Base-by-base conservation (phyloP, 441 rosid species). In the Brassica balearica region DNA sequence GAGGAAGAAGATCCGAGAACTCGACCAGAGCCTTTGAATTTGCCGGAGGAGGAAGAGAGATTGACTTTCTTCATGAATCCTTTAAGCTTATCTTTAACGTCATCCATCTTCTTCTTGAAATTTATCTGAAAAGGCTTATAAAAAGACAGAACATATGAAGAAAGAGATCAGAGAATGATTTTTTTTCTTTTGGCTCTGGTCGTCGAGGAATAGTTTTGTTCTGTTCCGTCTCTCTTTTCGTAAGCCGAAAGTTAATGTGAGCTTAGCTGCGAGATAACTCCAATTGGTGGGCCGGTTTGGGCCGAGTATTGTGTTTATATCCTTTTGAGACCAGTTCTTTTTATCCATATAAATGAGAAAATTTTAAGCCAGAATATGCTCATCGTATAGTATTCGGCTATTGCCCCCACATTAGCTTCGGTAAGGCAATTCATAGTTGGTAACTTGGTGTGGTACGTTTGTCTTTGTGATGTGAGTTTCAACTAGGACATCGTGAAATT, bases 21-120 rank as follows among this genome's bases (percentile, higher is more conserved):
- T 69, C 96, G 71, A 72, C 98, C 96, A 77, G 86, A 86, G 78
- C 99, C 98, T 85, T 94, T 92, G 86, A 94, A 94, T 86, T 91
- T 93, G 41, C 88, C 88, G 6, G 97, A 84, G 2, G 99, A 88
- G 29, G 97, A 88, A 6, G 98, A 84, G n/a, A 86, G 76, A 83
- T 86, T 87, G 78, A 93, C 87, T 84, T 93, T 95, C 85, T 95
- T 93, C 86, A 93, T 82, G 87, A 93, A 91, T 4, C 97, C 97
- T 68, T 89, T 93, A 72, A 93, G 83, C 81, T 95, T 91, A 73
- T 85, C 98, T 77, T 90, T 95, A 87, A 93, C 79, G 32, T 95
- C 99, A 68, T 75, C 93, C 99, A 95, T 95, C 70, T 51, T n/a
- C 22, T 53, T 53, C 20, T 55, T 55, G 60, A 17, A 17, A 56